A percentile compares a stretch with the other conserved stretches of the same genome.
These are phyloP conservation scores for Venturia aucupariae DNA, from an alignment of 2,329 filamentous ascomycete species.

Conservation along the genomic window DNA sequence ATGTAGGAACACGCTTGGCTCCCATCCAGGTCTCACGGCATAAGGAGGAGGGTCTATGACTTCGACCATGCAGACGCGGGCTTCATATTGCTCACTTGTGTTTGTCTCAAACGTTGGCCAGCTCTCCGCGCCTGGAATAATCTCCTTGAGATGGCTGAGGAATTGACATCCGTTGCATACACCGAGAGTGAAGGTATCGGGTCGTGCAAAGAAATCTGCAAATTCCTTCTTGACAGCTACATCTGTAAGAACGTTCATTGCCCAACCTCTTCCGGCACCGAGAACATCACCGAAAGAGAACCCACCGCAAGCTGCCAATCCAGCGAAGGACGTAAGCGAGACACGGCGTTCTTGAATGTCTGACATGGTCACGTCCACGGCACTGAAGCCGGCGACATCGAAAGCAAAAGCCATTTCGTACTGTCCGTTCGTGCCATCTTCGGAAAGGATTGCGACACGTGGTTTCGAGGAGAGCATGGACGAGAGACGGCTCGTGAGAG, in stretches of 20 bases:
- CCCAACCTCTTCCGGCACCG: slow-evolving; percentile 94
- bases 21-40: slow-evolving; percentile 28
- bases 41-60: slow-evolving; percentile 50
- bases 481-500: slow-evolving; percentile 54
- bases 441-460: slow-evolving; percentile 82
- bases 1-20: slow-evolving; percentile 74
- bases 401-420: slow-evolving; percentile 99
- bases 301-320: slow-evolving; percentile 88
- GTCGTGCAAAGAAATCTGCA: slow-evolving; percentile 72
- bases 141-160: slow-evolving; percentile 68
- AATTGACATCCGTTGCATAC: slow-evolving; percentile 99
- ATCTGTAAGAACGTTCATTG: slow-evolving; percentile 84
- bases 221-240: slow-evolving; percentile 67
- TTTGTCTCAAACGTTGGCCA: slow-evolving; percentile 90
- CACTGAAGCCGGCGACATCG: slow-evolving; percentile 79
- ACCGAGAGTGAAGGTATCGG: slow-evolving; percentile 84
- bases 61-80: slow-evolving; percentile 74
- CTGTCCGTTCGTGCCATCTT: slow-evolving; percentile 91
- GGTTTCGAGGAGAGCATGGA: slow-evolving; percentile 54
- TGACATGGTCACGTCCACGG: slow-evolving; percentile 94
- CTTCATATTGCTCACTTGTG: slow-evolving; percentile 81
- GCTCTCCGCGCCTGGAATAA: slow-evolving; percentile 71
- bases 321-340: slow-evolving; percentile 73
- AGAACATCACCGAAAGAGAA: slow-evolving; percentile 93
- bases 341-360: slow-evolving; percentile 72